Evolutionary conservation across 1,284 basidiomycete genomes (phyloP), one percentile per base, ranked within the genome.

Genomic region (Trichosporon sp.): DNA sequence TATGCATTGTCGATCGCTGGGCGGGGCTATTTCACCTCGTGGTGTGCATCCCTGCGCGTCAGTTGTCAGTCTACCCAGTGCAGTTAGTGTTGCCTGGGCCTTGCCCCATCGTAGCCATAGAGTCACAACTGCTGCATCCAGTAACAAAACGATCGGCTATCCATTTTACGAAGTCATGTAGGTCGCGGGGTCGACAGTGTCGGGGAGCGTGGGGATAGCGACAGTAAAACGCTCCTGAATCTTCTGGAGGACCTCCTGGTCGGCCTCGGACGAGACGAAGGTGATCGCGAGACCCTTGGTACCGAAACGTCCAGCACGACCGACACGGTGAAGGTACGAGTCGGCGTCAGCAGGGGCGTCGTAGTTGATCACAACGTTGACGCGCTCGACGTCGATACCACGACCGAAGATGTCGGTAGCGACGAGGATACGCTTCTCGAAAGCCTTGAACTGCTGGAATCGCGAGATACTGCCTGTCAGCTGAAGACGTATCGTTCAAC

Each of bases 201-300:
- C 82, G 32, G 82, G 82, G 71, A 84, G 75, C 37, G 80, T 81
- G 16, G 83, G 83, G 75, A 84, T 84, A 63, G 83, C 83, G 43
- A 84, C 83, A 11, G 83, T 84, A 80, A 84, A 84, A 73, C 83
- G 74, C 76, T 84, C 83, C 76, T 84, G 83, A 72, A 84, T 84
- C 81, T 84, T 84, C 71, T 84, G 77, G 63, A 99, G 92, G 73
- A 99, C 96, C 85, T 94, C 92, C 81, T 93, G 90, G 82, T 99
- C 97, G 74, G 88, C 90, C 68, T 98, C 96, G 35, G 90, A 92
- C 3, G 94, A 91, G 65, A 98, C 93, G 83, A 97, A 99, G 10
- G 95, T 96, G 84, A 99, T 95, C n/a, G 96, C 96, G 51, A 99
- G 90, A 89, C 97, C 97, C 86, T 99, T 99, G 63, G 97, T 99